phyloP scores from a whole-genome alignment of 2,329 filamentous ascomycete species.

The Sordariomycetes sp. region DNA sequence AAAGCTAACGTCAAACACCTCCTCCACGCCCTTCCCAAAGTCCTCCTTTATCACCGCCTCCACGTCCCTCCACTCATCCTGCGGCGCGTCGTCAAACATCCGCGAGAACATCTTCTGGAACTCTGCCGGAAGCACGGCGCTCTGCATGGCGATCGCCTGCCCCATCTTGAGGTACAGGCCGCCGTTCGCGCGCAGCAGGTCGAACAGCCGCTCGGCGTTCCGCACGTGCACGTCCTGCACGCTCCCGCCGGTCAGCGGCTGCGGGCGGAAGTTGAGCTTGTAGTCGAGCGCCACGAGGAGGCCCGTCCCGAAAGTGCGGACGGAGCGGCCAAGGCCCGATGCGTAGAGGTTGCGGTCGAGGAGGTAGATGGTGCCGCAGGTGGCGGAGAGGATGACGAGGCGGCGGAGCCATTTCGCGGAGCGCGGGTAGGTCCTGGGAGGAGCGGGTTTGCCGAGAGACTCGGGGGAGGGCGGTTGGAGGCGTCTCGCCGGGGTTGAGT shows the following conservation, averaged over 20 bases:
- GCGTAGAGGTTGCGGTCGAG: slow-evolving; percentile 69
- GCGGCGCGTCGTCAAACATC: slow-evolving; percentile 97
- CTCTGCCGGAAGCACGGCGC: slow-evolving; percentile 81
- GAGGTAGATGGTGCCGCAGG: slow-evolving; percentile 52
- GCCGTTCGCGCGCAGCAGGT: slow-evolving; percentile 75
- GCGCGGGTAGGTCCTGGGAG: slow-evolving; percentile 60
- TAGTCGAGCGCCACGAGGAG: slow-evolving; percentile 82
- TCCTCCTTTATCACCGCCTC: slow-evolving; percentile 79
- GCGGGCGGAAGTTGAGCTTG: slow-evolving; percentile 85
- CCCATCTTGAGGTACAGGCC: slow-evolving; percentile 96
- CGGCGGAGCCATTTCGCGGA: slow-evolving; percentile 69
- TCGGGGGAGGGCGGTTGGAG: slow-evolving; percentile 68
- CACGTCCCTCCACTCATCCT: slow-evolving; percentile 79
- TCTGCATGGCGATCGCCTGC: slow-evolving; percentile 97
- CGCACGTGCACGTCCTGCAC: slow-evolving; percentile 71
- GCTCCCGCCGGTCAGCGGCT: slow-evolving; percentile 63
- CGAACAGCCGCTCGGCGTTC: slow-evolving; percentile 73
- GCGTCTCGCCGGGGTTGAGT: slow-evolving; percentile 43
- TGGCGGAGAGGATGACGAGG: slow-evolving; percentile 48
- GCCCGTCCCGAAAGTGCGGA: slow-evolving; percentile 72
- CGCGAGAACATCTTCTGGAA: slow-evolving; percentile 92
- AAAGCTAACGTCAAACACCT: slow-evolving; percentile 88
- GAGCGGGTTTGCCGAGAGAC: slow-evolving; percentile 61
- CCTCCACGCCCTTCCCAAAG: slow-evolving; percentile 74
- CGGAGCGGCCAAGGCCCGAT: slow-evolving; percentile 64